Base-by-base conservation (phyloP, 768 basidiomycete genomes). In the Steccherinum ochraceum region DNA sequence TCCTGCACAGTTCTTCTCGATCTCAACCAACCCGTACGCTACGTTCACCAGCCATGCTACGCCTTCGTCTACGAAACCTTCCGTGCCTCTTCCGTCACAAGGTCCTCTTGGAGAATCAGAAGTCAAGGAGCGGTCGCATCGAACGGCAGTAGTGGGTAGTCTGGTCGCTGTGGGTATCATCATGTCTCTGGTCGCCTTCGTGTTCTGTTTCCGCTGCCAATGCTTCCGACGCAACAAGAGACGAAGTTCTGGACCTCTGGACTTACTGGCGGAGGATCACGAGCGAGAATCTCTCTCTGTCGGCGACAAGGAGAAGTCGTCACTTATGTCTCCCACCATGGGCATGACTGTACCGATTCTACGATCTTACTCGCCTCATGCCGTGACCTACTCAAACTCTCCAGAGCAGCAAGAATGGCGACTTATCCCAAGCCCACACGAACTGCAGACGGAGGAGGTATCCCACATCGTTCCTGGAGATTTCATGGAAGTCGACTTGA, bases 401-500 rank as follows among this genome's bases (percentile, higher is more conserved):
- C 51, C 45, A n/a, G 20, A 20, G 4, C 44, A 46, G 45, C 51
- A 52, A 24, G 19, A 52, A 49, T 58, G 52, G 55, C 58, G 54
- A 18, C 45, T 54, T 27, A 49, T 50, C 45, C 52, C 52, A 13
- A 52, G 50, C 5, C 40, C 24, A 1, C 13, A 54, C 12, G 56
- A 56, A 2, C 55, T 55, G 21, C 49, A 50, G 12, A 60, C 58
- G 50, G 61, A 64, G 35, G 61, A 62, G 45, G 59, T 64, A 25
- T 62, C 63, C 12, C 61, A 62, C 46, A 56, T 64, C 39, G 53
- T 64, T 45, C 54, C 63, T 2, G 48, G 57, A 19, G 46, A 55
- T 42, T 57, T 58, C 50, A 39, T 50, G 7, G 52, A 19, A 20
- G 40, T 41, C 30, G 30, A 35, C 30, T 35, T 35, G 30, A 35